A percentile compares a stretch with the other conserved stretches of the same genome.
These are phyloP conservation scores for Mychonastes homosphaera DNA, from an alignment of 139 green algal species.

Conservation along the genomic window DNA sequence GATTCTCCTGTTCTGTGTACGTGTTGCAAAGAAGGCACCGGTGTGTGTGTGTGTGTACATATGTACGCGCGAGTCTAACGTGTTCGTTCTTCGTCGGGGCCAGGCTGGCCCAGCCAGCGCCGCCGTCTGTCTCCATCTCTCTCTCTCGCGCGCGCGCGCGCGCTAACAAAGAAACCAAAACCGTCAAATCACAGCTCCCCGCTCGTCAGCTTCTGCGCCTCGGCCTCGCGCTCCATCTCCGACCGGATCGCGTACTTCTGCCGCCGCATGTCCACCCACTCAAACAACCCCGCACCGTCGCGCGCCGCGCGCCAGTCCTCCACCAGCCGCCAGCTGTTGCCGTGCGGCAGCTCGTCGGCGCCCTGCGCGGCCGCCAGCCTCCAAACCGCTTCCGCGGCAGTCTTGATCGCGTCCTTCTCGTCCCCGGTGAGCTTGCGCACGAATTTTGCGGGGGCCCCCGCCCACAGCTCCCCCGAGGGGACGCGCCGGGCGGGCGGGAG, in stretches of 20 bases:
- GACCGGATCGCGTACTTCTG: conserved; percentile 14
- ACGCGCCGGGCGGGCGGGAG: conserved; percentile 67
- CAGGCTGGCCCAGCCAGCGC: too few relatives aligned
- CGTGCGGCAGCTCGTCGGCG: conserved; percentile 27
- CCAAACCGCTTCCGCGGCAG: conserved; percentile 5
- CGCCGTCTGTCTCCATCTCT: too few relatives aligned
- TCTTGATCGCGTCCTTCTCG: conserved; percentile 16
- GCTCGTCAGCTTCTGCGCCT: not conserved
- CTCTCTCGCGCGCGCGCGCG: too few relatives aligned
- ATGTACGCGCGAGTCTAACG: too few relatives aligned
- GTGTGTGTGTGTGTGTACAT: too few relatives aligned
- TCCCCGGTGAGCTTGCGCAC: conserved; percentile 62
- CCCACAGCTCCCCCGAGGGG: conserved; percentile 78
- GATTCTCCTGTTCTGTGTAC: too few relatives aligned
- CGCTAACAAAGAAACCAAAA: too few relatives aligned
- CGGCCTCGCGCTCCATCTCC: not conserved
- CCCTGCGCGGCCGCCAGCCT: conserved; percentile 17
- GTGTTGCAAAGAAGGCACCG: too few relatives aligned
- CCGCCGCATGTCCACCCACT: conserved; percentile 8
- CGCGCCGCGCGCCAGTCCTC: conserved; percentile 15
- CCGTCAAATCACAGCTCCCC: too few relatives aligned
- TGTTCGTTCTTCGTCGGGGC: too few relatives aligned
- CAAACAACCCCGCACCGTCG: not conserved
- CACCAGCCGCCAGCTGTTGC: conserved; percentile 32
- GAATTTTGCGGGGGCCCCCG: conserved; percentile 64